Conservation (phyloP, 768 basidiomycete genomes). For the Phlebiopsis flavidoalba region DNA sequence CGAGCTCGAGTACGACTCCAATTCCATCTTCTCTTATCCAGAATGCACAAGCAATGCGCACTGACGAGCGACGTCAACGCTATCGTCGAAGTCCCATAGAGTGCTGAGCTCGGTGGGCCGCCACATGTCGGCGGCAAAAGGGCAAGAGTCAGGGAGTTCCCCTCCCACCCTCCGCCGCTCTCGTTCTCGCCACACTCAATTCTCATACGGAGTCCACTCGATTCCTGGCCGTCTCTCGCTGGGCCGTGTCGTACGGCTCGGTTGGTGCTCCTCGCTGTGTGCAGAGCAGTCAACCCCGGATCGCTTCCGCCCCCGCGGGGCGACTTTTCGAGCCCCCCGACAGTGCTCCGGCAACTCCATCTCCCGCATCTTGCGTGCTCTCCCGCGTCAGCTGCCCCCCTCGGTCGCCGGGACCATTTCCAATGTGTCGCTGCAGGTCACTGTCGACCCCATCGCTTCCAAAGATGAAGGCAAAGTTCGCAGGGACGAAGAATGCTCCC, state of each 20-base stretch:
- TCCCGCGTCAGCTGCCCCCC: slow-evolving; percentile 20
- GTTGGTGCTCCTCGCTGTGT: slow-evolving; percentile 15
- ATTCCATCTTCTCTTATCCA: slow-evolving; percentile 1
- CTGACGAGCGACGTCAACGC: slow-evolving; percentile 4
- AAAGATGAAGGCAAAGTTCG: slow-evolving; percentile 42
- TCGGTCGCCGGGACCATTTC: slow-evolving; percentile 57
- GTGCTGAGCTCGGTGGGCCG: slow-evolving; percentile 6
- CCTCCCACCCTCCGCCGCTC: slow-evolving; percentile 64
- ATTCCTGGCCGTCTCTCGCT: slow-evolving; percentile 22
- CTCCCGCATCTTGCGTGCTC: not conserved
- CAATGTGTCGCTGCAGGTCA: slow-evolving; percentile 41
- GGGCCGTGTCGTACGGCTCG: slow-evolving; percentile 26
- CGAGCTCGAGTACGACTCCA: slow-evolving; percentile 18
- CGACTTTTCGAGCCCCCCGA: not conserved
- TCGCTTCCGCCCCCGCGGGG: slow-evolving; percentile 9
- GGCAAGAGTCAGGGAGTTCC: slow-evolving; percentile 47
- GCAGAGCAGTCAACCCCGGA: slow-evolving; percentile 7
- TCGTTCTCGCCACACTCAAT: slow-evolving; percentile 53
- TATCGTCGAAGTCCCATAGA: not conserved
- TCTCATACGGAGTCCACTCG: slow-evolving; percentile 25
- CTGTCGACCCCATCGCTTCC: slow-evolving; percentile 42
- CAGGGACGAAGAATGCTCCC: slow-evolving; percentile 34
- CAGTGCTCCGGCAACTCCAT: slow-evolving; percentile 10
- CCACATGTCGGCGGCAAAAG: slow-evolving; percentile 33
- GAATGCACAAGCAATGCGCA: slow-evolving; percentile 4